phyloP scores from a whole-genome alignment of 2,329 filamentous ascomycete genomes.

The Alternaria burnsii region DNA sequence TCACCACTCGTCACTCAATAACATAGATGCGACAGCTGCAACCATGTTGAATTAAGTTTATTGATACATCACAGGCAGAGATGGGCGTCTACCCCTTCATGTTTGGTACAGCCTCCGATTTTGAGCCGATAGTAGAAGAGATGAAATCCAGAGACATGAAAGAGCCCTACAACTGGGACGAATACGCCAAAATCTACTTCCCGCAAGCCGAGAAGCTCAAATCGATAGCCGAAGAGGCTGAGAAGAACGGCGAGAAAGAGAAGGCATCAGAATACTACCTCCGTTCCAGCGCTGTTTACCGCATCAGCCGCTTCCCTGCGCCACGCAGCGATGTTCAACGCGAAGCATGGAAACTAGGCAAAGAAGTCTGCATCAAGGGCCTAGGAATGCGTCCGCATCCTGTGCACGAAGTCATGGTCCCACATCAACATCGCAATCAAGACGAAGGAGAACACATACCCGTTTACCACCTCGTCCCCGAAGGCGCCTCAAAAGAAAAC shows the following conservation, averaged over 20 bases:
- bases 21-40: neutral
- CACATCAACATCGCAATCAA: slow-evolving; percentile 61
- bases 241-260: slow-evolving; percentile 58
- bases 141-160: slow-evolving; percentile 69
- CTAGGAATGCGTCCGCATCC: slow-evolving; percentile 58
- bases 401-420: slow-evolving; percentile 68
- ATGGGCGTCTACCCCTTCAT: slow-evolving; percentile 78
- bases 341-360: slow-evolving; percentile 71
- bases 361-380: slow-evolving; percentile 68
- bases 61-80: slow-evolving; percentile 35
- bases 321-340: slow-evolving; percentile 62
- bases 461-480: slow-evolving; percentile 70
- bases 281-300: slow-evolving; percentile 66
- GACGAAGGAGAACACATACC: slow-evolving; percentile 67
- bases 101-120: slow-evolving; percentile 73
- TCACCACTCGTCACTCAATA: neutral
- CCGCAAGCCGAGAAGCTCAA: slow-evolving; percentile 68
- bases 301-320: slow-evolving; percentile 75
- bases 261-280: slow-evolving; percentile 70
- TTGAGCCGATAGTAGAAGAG: slow-evolving; percentile 72
- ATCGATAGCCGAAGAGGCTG: slow-evolving; percentile 60
- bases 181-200: slow-evolving; percentile 70
- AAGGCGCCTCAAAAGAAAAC: slow-evolving; percentile 50
- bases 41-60: neutral
- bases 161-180: slow-evolving; percentile 69